Conservation (phyloP, 2,329 filamentous ascomycete genomes). For the Exophiala sideris region DNA sequence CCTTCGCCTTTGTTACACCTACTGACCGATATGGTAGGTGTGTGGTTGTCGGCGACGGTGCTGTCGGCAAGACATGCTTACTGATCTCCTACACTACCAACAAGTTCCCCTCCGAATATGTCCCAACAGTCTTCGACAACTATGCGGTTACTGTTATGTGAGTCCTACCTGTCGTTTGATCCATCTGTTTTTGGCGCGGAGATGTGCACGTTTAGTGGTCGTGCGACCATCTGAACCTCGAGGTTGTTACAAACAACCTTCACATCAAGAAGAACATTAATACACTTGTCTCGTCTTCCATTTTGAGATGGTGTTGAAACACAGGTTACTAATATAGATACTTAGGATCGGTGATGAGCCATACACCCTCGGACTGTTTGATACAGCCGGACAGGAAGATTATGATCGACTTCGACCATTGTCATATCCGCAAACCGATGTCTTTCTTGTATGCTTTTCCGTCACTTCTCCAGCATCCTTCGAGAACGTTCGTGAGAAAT, state of each 20-base stretch:
- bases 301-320: not conserved
- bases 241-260: not conserved
- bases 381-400: constrained; percentile 99
- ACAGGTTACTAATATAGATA: constrained; percentile 16
- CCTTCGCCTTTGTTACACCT: constrained; percentile 11
- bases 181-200: not conserved
- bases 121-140: constrained; percentile 98
- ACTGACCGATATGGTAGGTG: constrained; percentile 60
- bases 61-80: constrained; percentile 97
- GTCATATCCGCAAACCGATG: constrained; percentile 97
- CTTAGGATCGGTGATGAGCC: constrained; percentile 96
- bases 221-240: not conserved
- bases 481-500: constrained; percentile 98
- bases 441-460: constrained; percentile 98
- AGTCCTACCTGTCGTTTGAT: constrained; percentile 39
- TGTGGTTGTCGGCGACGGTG: constrained; percentile 98
- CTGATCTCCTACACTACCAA: constrained; percentile 99
- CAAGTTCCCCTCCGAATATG: constrained; percentile 99
- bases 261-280: too few species aligned
- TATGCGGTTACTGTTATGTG: constrained; percentile 99
- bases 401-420: constrained; percentile 95
- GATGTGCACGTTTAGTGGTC: not conserved
- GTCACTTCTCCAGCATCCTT: constrained; percentile 97
- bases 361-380: constrained; percentile 93
- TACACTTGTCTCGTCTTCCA: not conserved